Evolutionary conservation across 164 flowering plant genomes (phyloP).

Genomic region (Brasenia schreberi): DNA sequence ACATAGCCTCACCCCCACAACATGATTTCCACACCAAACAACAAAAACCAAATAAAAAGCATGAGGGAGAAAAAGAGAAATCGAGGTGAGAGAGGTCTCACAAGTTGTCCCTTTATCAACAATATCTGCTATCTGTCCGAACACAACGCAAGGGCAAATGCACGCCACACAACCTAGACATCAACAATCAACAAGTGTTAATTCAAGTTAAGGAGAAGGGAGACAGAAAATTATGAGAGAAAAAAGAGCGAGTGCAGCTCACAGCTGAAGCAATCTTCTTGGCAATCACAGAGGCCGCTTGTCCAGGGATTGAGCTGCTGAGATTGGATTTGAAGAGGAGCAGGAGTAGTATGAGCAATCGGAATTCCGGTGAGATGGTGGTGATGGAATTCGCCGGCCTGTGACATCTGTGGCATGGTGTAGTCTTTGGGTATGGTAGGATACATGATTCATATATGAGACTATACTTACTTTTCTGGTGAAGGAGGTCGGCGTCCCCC

Average conservation of each 20-base stretch:
- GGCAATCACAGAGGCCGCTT: slow-evolving; percentile 40
- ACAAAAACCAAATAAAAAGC: neutral
- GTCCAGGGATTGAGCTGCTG: slow-evolving; percentile 28
- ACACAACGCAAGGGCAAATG: neutral
- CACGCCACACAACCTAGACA: neutral
- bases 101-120: neutral
- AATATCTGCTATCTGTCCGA: neutral
- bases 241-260: slow-evolving; percentile 4
- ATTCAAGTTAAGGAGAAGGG: neutral
- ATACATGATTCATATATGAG: too few species aligned
- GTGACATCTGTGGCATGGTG: too few species aligned
- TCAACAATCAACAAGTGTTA: neutral
- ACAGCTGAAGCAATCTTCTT: slow-evolving; percentile 23
- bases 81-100: neutral
- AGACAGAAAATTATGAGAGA: neutral
- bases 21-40: neutral
- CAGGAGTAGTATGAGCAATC: too few species aligned
- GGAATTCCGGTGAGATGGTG: too few species aligned
- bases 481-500: too few species aligned
- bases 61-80: neutral
- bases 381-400: too few species aligned
- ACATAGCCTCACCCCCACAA: neutral
- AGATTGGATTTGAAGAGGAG: neutral
- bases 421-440: too few species aligned
- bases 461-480: too few species aligned